Base-by-base conservation (phyloP, 2,329 filamentous ascomycete species). In the Chaetomiaceae sp. region DNA sequence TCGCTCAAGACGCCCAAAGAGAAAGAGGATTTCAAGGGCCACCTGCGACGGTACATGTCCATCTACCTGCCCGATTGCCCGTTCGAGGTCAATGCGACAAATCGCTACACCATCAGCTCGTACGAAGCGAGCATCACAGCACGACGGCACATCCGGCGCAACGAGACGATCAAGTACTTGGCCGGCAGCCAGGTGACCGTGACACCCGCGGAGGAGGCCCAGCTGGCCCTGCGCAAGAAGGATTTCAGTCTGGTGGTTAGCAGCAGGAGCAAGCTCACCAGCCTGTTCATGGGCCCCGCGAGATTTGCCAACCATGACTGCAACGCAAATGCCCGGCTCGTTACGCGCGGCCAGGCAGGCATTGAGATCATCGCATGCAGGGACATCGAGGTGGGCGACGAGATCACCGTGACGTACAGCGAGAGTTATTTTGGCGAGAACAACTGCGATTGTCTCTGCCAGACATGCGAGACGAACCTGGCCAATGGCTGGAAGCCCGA, bases 271-370 rank as follows among this genome's bases (percentile, higher is more conserved):
- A 96, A 95, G 70, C 86, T 86, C 54, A 87, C 91, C 25, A 95
- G 89, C 45, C 74, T 99, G 37, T 97, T 99, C 65, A 84, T 99
- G 65, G 93, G 93, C 0, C 95, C 93, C 7, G 93, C 93, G 30
- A 84, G 93, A 44, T 97, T 99, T 67, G 90, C 93, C 21, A 99
- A 99, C 65, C 93, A 99, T 69, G 93, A 99, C 68, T 99, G 93
- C 70, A 80, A 87, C 59, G 89, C 93, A 27, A 99, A 97, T 71
- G 91, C 91, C 8, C 82, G 85, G 63, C 78, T 99, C 39, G 85
- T 88, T 60, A 96, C 89, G 31, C 86, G 83, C 31, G 89, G 90
- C 40, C 82, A 85, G 50, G 84, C 91, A 51, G 89, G 89, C 31
- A 96, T 99, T 73, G 87, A 95, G 63, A 91, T 99, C 50, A 82